Conservation (phyloP, 176 grass and related monocot genomes). For the barley (Hordeum vulgare) region MorexV3_pseudomolecules_assembly NC_058523.1:545413047-545413546, state of each 20-base stretch:
- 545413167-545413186: slow-evolving; percentile 62
- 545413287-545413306: not conserved
- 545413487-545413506: not conserved
- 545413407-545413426: not conserved
- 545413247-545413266: not conserved
- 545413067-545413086: not conserved
- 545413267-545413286: not conserved
- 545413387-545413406: not conserved
- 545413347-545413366: not conserved
- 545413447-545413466: not conserved
- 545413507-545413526: slow-evolving; percentile 77
- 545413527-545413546: slow-evolving; percentile 85
- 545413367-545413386: not conserved
- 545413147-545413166: slow-evolving; percentile 26
- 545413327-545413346: not conserved
- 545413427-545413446: not conserved
- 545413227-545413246: slow-evolving; percentile 3
- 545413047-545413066: slow-evolving; percentile 6
- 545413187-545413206: slow-evolving; percentile 56
- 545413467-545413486: not conserved
- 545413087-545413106: slow-evolving; percentile 36
- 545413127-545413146: not conserved
- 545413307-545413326: not conserved
- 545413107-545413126: not conserved
- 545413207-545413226: slow-evolving; percentile 50